A percentile compares a stretch with the other conserved stretches of the same genome.
These are phyloP conservation scores for Boletus sp. DNA, from an alignment of 768 basidiomycete species.

Conservation along the genomic window DNA sequence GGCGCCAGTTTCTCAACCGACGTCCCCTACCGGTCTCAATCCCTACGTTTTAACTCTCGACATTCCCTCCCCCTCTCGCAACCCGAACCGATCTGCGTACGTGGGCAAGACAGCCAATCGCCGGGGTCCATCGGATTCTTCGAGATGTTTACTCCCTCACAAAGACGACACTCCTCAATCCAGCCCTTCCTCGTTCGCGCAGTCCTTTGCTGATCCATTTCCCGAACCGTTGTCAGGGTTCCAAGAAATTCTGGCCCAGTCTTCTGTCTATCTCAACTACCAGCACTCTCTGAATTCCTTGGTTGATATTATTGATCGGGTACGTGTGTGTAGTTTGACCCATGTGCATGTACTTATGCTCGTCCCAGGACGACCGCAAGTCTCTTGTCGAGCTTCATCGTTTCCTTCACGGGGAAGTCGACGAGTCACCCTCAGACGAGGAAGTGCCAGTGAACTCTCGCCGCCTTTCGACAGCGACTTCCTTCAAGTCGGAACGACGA, in stretches of 20 bases:
- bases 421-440: slow-evolving; percentile 22
- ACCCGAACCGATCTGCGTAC: slow-evolving; percentile 52
- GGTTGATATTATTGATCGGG: slow-evolving; percentile 73
- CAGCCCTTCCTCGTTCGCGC: slow-evolving; percentile 19
- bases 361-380: slow-evolving; percentile 58
- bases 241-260: slow-evolving; percentile 29
- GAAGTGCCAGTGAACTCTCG: slow-evolving; percentile 17
- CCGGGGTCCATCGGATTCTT: slow-evolving; percentile 66
- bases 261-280: slow-evolving; percentile 68
- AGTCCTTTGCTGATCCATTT: slow-evolving; percentile 21
- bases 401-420: slow-evolving; percentile 45
- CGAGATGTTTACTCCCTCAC: slow-evolving; percentile 44
- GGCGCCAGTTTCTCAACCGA: slow-evolving; percentile 26
- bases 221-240: slow-evolving; percentile 17
- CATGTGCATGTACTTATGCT: slow-evolving; percentile 2
- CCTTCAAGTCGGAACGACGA: slow-evolving; percentile 58
- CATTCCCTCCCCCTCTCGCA: slow-evolving; percentile 29
- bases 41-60: slow-evolving; percentile 22
- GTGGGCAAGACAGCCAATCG: slow-evolving; percentile 43
- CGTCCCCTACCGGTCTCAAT: slow-evolving; percentile 16
- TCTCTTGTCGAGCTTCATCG: slow-evolving; percentile 74
- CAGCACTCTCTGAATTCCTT: slow-evolving; percentile 80
- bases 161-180: slow-evolving; percentile 10
- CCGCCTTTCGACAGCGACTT: slow-evolving; percentile 34
- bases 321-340: slow-evolving; percentile 35